These are phyloP conservation scores for Platanthera guangdongensis DNA, from an alignment of 106 monocot species.

Conservation along the genomic window DNA sequence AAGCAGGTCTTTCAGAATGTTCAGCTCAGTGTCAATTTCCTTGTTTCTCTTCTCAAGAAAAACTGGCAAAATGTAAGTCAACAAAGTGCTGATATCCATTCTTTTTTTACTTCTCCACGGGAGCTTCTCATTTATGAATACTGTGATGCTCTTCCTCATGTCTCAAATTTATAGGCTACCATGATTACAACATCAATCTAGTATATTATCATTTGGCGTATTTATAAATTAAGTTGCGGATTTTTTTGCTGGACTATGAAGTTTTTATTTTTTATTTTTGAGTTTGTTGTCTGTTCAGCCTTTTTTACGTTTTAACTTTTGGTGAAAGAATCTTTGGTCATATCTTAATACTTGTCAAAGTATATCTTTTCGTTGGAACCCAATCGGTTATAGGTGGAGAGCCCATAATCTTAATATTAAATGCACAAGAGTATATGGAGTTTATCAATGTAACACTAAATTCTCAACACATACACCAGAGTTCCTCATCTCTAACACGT, in stretches of 20 bases:
- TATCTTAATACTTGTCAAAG: too few species aligned
- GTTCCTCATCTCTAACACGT: too few species aligned
- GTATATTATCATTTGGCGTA: neutral
- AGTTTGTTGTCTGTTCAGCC: neutral
- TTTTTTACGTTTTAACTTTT: neutral
- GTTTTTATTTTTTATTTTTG: neutral
- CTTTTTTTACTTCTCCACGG: neutral
- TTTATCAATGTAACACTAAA: too few species aligned
- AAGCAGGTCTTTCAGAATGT: constrained; percentile 38
- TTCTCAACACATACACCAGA: too few species aligned
- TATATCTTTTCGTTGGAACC: too few species aligned
- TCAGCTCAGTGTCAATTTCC: constrained; percentile 51
- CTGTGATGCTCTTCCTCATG: too few species aligned
- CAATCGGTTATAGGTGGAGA: too few species aligned
- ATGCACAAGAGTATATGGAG: too few species aligned
- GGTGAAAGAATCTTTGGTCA: neutral
- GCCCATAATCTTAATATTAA: too few species aligned
- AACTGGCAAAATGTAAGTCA: constrained; percentile 59
- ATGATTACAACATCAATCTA: neutral
- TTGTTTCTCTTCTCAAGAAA: constrained; percentile 58
- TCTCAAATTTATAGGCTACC: too few species aligned
- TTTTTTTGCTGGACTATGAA: neutral
- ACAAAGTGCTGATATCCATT: neutral
- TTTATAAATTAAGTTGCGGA: neutral
- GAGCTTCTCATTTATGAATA: neutral